Percentiles rank a stretch among this genome's conserved stretches.
These are phyloP conservation scores for Triticum timopheevii DNA, from an alignment of 176 grass and related monocot species.

Conservation along the genomic window DNA sequence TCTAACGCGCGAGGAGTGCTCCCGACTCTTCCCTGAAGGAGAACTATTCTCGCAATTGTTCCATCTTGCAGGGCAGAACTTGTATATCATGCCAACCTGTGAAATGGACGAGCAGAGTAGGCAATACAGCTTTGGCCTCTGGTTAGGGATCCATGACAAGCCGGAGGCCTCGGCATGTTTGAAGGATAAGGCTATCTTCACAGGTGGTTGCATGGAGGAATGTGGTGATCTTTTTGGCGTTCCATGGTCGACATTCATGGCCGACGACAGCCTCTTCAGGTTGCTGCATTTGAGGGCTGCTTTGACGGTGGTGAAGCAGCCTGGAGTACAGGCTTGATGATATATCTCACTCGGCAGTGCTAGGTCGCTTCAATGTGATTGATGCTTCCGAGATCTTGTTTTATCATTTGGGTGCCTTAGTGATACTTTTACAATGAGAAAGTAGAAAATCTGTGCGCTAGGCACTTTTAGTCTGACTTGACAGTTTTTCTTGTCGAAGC, in stretches of 20 bases:
- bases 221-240: conserved; percentile 74
- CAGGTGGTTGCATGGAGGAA: conserved; percentile 53
- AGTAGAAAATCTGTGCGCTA: no score
- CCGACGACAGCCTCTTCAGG: conserved; percentile 69
- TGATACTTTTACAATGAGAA: no score
- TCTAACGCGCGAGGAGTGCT: conserved; percentile 71
- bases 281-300: conserved; percentile 81
- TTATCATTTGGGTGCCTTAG: background rate
- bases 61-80: conserved; percentile 71
- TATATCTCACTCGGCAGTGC: background rate
- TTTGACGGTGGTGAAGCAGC: conserved; percentile 24
- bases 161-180: background rate
- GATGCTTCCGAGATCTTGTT: background rate
- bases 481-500: no score
- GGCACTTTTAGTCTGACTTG: no score
- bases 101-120: conserved; percentile 60
- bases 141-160: conserved; percentile 6
- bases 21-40: conserved; percentile 59
- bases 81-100: conserved; percentile 71
- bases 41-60: conserved; percentile 67
- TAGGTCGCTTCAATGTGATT: background rate
- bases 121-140: conserved; percentile 69
- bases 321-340: background rate
- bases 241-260: conserved; percentile 73
- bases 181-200: conserved; percentile 33